A percentile compares a stretch with the other conserved stretches of the same genome.
Evolutionary conservation across 2,329 filamentous ascomycete genomes (phyloP).

Genomic region (Fusarium citri): DNA sequence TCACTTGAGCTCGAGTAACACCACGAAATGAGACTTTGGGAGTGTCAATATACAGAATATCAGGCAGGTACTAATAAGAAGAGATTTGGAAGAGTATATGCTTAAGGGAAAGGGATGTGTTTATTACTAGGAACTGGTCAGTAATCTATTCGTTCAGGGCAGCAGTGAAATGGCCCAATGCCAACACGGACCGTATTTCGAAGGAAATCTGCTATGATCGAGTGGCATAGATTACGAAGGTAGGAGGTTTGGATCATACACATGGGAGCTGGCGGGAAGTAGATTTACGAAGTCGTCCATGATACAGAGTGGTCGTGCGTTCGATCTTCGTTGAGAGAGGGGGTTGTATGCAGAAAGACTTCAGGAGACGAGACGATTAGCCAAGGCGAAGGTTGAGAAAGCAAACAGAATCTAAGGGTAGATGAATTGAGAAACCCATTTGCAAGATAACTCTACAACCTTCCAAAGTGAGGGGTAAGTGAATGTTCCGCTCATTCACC

Average conservation of each 20-base stretch:
- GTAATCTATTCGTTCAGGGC: background rate
- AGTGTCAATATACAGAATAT: background rate
- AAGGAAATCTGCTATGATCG: background rate
- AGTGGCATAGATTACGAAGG: accelerated
- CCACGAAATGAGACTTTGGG: background rate
- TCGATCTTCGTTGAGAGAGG: background rate
- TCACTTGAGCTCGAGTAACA: background rate
- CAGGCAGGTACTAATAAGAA: background rate
- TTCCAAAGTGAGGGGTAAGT: background rate
- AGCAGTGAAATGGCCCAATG: background rate
- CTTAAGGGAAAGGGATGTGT: background rate
- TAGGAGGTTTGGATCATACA: background rate
- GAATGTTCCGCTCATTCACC: background rate
- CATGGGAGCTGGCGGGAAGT: background rate
- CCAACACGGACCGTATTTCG: background rate
- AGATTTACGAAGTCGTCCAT: background rate
- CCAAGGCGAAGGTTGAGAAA: background rate
- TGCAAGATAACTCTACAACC: background rate
- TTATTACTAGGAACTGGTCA: background rate
- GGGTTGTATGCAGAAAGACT: accelerated
- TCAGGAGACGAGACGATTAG: background rate
- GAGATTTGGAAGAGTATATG: accelerated
- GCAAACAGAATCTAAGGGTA: too few relatives aligned
- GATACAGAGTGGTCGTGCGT: accelerated
- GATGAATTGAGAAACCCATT: background rate